Conservation (phyloP, 345 rosid species). For the Linum lewisii region DNA sequence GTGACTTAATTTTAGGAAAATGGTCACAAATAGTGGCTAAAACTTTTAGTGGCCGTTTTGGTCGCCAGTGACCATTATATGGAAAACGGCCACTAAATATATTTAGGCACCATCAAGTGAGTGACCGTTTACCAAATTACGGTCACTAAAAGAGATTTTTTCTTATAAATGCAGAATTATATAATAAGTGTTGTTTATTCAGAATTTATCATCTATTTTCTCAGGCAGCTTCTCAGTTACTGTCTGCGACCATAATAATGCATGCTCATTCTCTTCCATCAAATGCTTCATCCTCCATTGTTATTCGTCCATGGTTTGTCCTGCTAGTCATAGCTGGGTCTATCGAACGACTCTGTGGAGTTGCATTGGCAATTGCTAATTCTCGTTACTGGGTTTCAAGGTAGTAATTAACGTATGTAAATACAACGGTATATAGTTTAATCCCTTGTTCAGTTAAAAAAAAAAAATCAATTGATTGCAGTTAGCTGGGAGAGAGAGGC, state of each 20-base stretch:
- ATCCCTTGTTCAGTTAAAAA: slow-evolving; percentile 1
- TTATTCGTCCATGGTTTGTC: slow-evolving; percentile 75
- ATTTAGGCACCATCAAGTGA: too few species aligned
- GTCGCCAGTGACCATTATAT: too few species aligned
- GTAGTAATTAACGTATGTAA: too few species aligned
- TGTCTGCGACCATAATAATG: slow-evolving; percentile 80
- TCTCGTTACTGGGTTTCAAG: slow-evolving; percentile 95
- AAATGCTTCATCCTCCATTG: slow-evolving; percentile 45
- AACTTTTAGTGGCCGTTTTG: too few species aligned
- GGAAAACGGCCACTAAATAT: too few species aligned
- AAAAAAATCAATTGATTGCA: slow-evolving; percentile 23
- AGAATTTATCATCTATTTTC: slow-evolving; percentile 24
- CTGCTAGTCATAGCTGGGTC: slow-evolving; percentile 67
- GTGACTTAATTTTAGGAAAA: too few species aligned
- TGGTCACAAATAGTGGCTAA: too few species aligned
- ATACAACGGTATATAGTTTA: too few species aligned
- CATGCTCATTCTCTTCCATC: slow-evolving; percentile 50
- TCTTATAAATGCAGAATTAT: too few species aligned
- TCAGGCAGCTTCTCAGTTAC: slow-evolving; percentile 79
- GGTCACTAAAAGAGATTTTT: too few species aligned
- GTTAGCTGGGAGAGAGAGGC: slow-evolving; percentile 87
- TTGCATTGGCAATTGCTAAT: slow-evolving; percentile 77
- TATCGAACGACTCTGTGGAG: slow-evolving; percentile 70
- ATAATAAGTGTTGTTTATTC: too few species aligned
- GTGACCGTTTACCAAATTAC: too few species aligned